Conservation (phyloP, 306 rosid species). For the cucumber (Cucumis sativus) region Cucumber_9930_V3 NC_026659.2:2539001-2539500, state of each 20-base stretch:
- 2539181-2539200: conserved; percentile 69
- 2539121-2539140: too few relatives aligned
- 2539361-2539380: too few relatives aligned
- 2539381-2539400: too few relatives aligned
- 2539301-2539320: background rate
- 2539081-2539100: too few relatives aligned
- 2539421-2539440: background rate
- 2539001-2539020: too few relatives aligned
- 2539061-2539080: too few relatives aligned
- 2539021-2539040: too few relatives aligned
- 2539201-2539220: conserved; percentile 37
- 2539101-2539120: rapidly evolving
- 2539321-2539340: conserved; percentile 22
- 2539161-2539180: background rate
- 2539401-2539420: background rate
- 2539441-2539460: conserved; percentile 7
- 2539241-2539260: background rate
- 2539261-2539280: conserved; percentile 17
- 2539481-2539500: conserved; percentile 4
- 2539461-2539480: background rate
- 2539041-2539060: too few relatives aligned
- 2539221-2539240: background rate
- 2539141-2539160: too few relatives aligned
- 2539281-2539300: too few relatives aligned
- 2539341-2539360: too few relatives aligned